Conservation (phyloP, 768 basidiomycete species). For the Pleurotus tuber-regium region DNA sequence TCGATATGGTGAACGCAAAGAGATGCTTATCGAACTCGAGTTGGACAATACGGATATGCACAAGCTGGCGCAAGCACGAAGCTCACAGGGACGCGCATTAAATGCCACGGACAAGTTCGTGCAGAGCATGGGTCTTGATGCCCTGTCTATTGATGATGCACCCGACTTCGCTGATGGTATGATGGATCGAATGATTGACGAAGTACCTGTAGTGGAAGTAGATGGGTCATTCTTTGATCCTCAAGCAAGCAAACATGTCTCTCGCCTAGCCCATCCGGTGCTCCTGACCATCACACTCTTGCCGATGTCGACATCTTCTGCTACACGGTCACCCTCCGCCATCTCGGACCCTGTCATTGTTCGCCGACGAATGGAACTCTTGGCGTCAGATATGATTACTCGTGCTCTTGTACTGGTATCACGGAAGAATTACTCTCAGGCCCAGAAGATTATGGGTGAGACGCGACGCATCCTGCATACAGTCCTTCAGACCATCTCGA, state of each 20-base stretch:
- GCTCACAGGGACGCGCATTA: constrained; percentile 35
- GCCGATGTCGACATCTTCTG: constrained; percentile 44
- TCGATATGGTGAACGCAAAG: constrained; percentile 93
- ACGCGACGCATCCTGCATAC: constrained; percentile 92
- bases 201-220: constrained; percentile 94
- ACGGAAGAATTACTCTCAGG: constrained; percentile 86
- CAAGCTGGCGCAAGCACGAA: constrained; percentile 28
- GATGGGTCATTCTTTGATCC: constrained; percentile 97
- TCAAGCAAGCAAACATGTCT: constrained; percentile 74
- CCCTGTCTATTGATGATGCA: constrained; percentile 68
- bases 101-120: constrained; percentile 92
- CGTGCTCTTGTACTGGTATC: constrained; percentile 90
- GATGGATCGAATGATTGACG: constrained; percentile 97
- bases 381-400: constrained; percentile 97
- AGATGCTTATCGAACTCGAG: constrained; percentile 96
- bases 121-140: constrained; percentile 79
- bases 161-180: constrained; percentile 82
- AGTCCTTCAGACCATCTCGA: constrained; percentile 81
- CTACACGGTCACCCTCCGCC: constrained; percentile 40
- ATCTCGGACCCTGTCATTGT: constrained; percentile 86
- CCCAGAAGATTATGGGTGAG: constrained; percentile 86
- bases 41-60: constrained; percentile 74
- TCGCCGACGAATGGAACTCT: constrained; percentile 92
- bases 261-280: constrained; percentile 88
- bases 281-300: constrained; percentile 92